Evolutionary conservation across 768 basidiomycete species (phyloP), one percentile per base, ranked within the genome.

Genomic region (Mycena amicta): DNA sequence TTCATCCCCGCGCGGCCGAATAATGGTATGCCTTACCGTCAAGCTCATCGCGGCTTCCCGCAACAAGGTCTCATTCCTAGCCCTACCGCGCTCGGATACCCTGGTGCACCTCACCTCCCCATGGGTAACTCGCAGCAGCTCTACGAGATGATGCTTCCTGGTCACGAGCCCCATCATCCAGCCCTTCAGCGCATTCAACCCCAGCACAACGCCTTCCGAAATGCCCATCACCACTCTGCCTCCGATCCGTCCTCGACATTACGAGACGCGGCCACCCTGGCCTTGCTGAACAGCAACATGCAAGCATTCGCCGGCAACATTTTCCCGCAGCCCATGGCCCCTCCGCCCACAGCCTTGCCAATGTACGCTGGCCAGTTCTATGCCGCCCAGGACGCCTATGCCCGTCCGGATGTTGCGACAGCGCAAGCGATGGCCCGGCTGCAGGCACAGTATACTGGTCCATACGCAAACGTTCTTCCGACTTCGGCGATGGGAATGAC

Each of bases 111-210:
- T n/a, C n/a, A n/a, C n/a, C n/a, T n/a, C n/a, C 86, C 89, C 12
- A 75, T 91, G 53, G 88, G 86, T 57, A 89, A 83, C 67, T 81
- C 89, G 27, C 90, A 91, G 65, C 89, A 90, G 66, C 66, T 91
- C 53, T 92, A 91, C 66, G 89, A 91, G 67, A 89, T 90, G 87
- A 89, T 92, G 82, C 74, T 85, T 49, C 82, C 83, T 40, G 80
- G 75, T 26, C 74, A 74, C 54, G 84, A 88, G 61, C 78, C 77
- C 60, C 84, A 80, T 52, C 80, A 85, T 51, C n/a, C n/a, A n/a
- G n/a, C n/a, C n/a, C n/a, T n/a, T n/a, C 11, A 37, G 18, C 89
- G 89, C 63, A 84, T 90, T 50, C 90, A 92, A 70, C 89, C 91
- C 65, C 90, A 90, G 67, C 87, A 87, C 68, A 86, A 85, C 64